phyloP scores from a whole-genome alignment of 108 stramenopile genomes.

The Cyclotella kingstonii region DNA sequence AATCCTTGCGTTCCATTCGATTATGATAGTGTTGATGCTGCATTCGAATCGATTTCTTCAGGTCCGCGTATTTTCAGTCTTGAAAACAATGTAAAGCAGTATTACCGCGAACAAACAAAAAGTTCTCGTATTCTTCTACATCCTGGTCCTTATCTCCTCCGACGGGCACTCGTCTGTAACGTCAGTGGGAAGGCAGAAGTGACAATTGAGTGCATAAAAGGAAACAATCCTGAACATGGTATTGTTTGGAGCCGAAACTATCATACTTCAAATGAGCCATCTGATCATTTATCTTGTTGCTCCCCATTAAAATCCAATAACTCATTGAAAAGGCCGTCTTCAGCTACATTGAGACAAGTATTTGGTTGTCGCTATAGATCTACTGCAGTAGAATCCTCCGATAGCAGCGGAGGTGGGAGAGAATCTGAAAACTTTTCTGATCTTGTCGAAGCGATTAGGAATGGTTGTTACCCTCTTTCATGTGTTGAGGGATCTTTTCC shows the following conservation, averaged over 20 bases:
- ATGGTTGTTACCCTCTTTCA: constrained; percentile 7
- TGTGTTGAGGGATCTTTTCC: constrained; percentile 17
- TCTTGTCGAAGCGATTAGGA: not conserved
- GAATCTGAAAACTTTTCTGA: constrained; percentile 8
- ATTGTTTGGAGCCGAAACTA: constrained; percentile 26
- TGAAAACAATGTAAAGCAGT: constrained; percentile 19
- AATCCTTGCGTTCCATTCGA: constrained; percentile 80
- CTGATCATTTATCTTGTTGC: no score
- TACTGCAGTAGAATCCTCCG: not conserved
- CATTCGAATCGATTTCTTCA: constrained; percentile 39
- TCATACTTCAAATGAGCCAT: not conserved
- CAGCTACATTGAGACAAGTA: constrained; percentile 19
- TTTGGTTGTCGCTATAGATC: constrained; percentile 16
- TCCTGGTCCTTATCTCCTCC: constrained; percentile 57
- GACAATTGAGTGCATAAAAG: constrained; percentile 55
- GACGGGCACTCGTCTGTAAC: constrained; percentile 54
- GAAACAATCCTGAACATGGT: constrained; percentile 30
- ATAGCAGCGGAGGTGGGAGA: not conserved
- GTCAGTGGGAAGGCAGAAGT: constrained; percentile 29
- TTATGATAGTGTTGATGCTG: constrained; percentile 57
- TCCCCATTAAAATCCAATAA: not conserved
- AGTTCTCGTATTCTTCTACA: constrained; percentile 51
- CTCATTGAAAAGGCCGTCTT: constrained; percentile 13
- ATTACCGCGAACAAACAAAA: constrained; percentile 24
- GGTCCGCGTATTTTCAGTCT: constrained; percentile 6